These are phyloP conservation scores for Hibiscus mutabilis DNA, from an alignment of 345 rosid species.

Conservation along the genomic window DNA sequence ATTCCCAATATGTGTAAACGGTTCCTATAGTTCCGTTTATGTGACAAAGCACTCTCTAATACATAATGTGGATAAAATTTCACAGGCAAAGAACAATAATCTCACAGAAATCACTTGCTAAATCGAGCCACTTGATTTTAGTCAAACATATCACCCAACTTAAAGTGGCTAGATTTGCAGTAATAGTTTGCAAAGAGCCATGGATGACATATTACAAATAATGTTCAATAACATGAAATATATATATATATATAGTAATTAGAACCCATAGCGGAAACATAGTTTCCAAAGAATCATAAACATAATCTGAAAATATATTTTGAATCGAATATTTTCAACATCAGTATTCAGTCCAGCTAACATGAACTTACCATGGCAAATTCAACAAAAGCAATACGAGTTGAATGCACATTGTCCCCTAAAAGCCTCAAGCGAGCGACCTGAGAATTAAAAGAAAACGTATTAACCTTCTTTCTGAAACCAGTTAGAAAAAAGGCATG, in stretches of 20 bases:
- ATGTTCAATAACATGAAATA: background rate
- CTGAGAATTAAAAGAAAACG: conserved; percentile 25
- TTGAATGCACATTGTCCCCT: conserved; percentile 79
- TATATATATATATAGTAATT: background rate
- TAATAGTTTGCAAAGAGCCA: background rate
- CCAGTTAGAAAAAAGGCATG: background rate
- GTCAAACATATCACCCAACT: background rate
- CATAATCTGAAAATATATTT: background rate
- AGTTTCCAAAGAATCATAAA: conserved; percentile 7
- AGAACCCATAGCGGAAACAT: conserved; percentile 2
- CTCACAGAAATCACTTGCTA: background rate
- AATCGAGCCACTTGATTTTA: background rate
- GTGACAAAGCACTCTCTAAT: background rate
- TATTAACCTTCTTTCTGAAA: background rate
- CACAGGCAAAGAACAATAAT: background rate
- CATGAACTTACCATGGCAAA: conserved; percentile 60
- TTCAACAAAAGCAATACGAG: conserved; percentile 85
- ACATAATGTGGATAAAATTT: background rate
- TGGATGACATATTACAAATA: background rate
- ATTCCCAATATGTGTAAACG: background rate
- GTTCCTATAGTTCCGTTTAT: background rate
- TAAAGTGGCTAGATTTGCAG: background rate
- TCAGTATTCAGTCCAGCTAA: background rate
- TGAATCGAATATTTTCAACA: background rate
- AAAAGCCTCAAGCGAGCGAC: conserved; percentile 80